Percentiles rank a stretch among this genome's conserved stretches.
These are phyloP conservation scores for Populus hybrid DNA, from an alignment of 441 rosid genomes.

Conservation along the genomic window DNA sequence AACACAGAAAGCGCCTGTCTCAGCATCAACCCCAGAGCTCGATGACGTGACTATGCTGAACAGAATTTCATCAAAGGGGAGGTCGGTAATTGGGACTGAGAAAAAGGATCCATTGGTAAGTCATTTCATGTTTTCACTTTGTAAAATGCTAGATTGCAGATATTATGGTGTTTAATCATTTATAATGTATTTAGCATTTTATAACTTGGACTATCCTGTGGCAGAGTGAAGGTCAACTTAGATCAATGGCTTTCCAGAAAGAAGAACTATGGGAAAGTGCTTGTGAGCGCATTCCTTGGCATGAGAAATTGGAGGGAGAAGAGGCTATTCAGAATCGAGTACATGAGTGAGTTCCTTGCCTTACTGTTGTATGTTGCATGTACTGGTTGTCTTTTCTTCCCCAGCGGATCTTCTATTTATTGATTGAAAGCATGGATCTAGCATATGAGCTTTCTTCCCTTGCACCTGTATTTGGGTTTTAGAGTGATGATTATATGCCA, in stretches of 20 bases:
- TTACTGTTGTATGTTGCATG: constrained; percentile 5
- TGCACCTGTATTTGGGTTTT: constrained; percentile 7
- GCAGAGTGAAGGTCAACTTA: constrained; percentile 68
- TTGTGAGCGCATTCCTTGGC: constrained; percentile 93
- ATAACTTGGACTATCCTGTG: constrained; percentile 23
- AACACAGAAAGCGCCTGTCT: constrained; percentile 37
- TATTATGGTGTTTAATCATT: background rate
- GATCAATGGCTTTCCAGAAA: constrained; percentile 89
- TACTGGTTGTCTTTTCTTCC: constrained; percentile 11
- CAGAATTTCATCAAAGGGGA: constrained; percentile 60
- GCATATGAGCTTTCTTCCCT: background rate
- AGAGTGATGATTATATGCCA: background rate
- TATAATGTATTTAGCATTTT: background rate
- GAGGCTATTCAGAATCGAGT: constrained; percentile 91
- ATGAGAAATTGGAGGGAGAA: constrained; percentile 94
- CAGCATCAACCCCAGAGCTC: constrained; percentile 35
- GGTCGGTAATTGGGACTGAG: constrained; percentile 37
- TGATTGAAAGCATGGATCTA: background rate
- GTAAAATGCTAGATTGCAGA: background rate
- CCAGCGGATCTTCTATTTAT: background rate
- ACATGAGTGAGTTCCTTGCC: constrained; percentile 69
- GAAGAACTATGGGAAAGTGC: constrained; percentile 92
- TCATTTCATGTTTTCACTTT: background rate
- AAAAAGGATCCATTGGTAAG: constrained; percentile 56
- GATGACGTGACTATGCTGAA: constrained; percentile 49